Base-by-base conservation (phyloP, 495 filamentous ascomycete species). In the Penicillium verhagenii region DNA sequence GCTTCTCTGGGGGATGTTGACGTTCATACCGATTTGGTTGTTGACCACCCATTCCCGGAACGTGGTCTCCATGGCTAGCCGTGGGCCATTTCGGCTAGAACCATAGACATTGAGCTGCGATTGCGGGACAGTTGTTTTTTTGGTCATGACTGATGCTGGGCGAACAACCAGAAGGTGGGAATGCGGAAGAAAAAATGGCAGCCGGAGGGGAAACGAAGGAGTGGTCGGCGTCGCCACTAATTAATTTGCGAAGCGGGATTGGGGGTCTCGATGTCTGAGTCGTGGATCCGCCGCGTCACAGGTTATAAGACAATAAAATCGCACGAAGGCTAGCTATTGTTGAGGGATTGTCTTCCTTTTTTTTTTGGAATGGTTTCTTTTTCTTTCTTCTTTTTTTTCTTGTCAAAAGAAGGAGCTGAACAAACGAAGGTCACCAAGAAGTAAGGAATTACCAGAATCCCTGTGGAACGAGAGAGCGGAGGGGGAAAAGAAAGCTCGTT, bases 21-120 rank as follows among this genome's bases (percentile, higher is more conserved):
- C 28, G 31, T 52, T 6, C 74, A 54, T 77, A 82, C 79, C 77
- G 55, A 81, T 77, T 58, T 82, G 79, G 58, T 81, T 79, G 56
- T 72, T 58, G 33, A 79, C 72, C 63, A 80, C 68, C 76, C 76
- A 80, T 69, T 78, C 70, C 23, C 70, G 73, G 63, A 78, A 76
- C 54, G 73, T 75, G 67, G 75, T 74, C 65, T 74, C 71, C 63
- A 75, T 76, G 51, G 56, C 63, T 19, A 66, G 66, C 26, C 63
- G 69, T 50, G 67, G 57, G 47, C 67, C 65, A 45, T 63, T 68
- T 20, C 67, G 60, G 50, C 66, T 66, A 42, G 74, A 75, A 50
- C 73, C 70, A 54, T 72, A 75, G 62, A 66, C 69, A 75, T 76
- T 76, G 63, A 74, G 66, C 49, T 75, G 72, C 19, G 68, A 69